Conservation (phyloP, 2,329 filamentous ascomycete genomes). For the Fusarium continuum region DNA sequence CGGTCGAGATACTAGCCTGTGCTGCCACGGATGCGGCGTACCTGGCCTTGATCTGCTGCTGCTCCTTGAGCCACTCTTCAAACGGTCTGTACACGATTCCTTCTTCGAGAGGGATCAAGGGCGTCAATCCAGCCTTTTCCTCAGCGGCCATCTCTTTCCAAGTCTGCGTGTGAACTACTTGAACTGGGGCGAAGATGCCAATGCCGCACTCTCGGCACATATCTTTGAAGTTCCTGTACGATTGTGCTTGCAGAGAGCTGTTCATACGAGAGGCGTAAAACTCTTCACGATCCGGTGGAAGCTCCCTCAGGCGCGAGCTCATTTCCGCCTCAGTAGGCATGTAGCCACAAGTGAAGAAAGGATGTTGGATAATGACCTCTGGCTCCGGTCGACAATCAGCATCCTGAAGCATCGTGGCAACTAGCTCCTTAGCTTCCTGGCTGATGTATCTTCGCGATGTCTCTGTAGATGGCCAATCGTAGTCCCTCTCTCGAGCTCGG, state of each 20-base stretch:
- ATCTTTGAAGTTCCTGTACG: constrained; percentile 62
- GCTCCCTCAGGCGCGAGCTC: constrained; percentile 64
- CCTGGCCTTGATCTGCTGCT: constrained; percentile 51
- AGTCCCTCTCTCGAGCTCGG: constrained; percentile 75
- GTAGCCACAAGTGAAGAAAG: constrained; percentile 81
- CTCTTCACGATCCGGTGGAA: constrained; percentile 64
- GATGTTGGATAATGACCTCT: constrained; percentile 80
- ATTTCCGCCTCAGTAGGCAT: constrained; percentile 72
- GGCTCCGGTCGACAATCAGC: constrained; percentile 79
- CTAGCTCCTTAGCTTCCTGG: constrained; percentile 78
- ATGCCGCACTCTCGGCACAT: constrained; percentile 68
- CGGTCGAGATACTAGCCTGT: constrained; percentile 42
- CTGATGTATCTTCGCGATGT: constrained; percentile 76
- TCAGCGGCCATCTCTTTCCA: constrained; percentile 75
- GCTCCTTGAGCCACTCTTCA: constrained; percentile 67
- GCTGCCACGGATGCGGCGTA: constrained; percentile 45
- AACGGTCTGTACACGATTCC: constrained; percentile 72
- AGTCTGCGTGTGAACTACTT: constrained; percentile 62
- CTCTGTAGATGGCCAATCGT: constrained; percentile 78
- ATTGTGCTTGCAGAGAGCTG: constrained; percentile 56
- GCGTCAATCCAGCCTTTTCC: constrained; percentile 72
- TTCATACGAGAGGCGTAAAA: constrained; percentile 64
- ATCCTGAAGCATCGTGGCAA: constrained; percentile 78
- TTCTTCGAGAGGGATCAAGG: constrained; percentile 68
- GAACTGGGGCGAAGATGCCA: constrained; percentile 61